Evolutionary conservation across 2,329 filamentous ascomycete species (phyloP), one percentile per base, ranked within the genome.

Genomic region (Exophiala calicioides): DNA sequence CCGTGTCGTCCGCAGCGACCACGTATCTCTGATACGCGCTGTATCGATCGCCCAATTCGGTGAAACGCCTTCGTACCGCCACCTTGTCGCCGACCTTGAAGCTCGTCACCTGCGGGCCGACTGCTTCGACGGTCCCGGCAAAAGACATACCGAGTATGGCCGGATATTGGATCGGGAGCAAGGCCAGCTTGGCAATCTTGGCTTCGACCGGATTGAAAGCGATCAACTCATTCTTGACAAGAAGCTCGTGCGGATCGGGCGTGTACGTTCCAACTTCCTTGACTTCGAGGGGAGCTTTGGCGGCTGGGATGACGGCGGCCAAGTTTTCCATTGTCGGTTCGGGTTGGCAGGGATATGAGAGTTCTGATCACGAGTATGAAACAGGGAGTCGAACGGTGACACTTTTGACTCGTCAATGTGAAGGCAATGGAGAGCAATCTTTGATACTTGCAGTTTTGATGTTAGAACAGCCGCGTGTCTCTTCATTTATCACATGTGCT

Each of bases 81-180:
- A 44, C 64, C 34, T 62, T 59, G 31, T 67, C 64, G 5, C 64
- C 64, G 8, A 57, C 49, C 40, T 62, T 58, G 49, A 63, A 60
- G 5, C 39, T 40, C 6, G 56, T 58, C 13, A 68, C 63, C 12
- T 54, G 52, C 2, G 52, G 37, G 5, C 67, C 67, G 8, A 67
- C 58, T 3, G 55, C 55, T 39, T 68, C 67, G 24, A 69, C 53
- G 2, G 63, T 44, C 3, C 67, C 67, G 7, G 52, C 30, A 27
- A n/a, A 47, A 13, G 21, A 36, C n/a, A 27, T 18, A 26, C 41
- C 41, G 6, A 37, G 41, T 27, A 36, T 44, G 4, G 20, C 19
- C 21, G 41, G 41, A 21, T 44, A 44, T 12, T 16, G 31, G n/a
- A 44, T 18, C 5, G 41, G 41, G 21, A 36, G 19, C 7, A 36